A percentile compares a stretch with the other conserved stretches of the same genome.
Conservation (phyloP, 495 filamentous ascomycete species). For the Neurospora cerealis region DNA sequence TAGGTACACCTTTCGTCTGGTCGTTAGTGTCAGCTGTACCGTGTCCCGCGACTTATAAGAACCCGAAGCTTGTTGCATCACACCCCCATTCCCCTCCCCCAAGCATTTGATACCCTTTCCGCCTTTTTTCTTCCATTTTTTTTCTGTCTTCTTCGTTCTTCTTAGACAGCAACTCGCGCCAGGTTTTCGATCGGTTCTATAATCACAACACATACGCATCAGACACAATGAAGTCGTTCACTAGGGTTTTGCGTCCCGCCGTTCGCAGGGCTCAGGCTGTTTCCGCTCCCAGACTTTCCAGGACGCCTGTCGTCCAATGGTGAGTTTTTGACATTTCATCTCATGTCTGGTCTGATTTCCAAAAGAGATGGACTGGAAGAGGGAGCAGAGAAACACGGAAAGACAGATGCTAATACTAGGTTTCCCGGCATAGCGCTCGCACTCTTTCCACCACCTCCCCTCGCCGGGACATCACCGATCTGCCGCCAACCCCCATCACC, state of each 20-base stretch:
- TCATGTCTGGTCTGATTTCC: neutral
- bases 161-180: neutral
- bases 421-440: constrained; percentile 36
- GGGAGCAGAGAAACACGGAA: neutral
- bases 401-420: constrained; percentile 1
- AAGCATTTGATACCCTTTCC: neutral
- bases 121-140: neutral
- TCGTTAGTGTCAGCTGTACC: neutral
- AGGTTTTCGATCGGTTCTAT: neutral
- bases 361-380: neutral
- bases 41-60: neutral
- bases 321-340: constrained; percentile 7
- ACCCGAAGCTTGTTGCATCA: constrained; percentile 1
- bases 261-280: constrained; percentile 43
- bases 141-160: constrained; percentile 2
- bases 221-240: constrained; percentile 56
- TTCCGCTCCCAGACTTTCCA: constrained; percentile 20
- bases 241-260: constrained; percentile 57
- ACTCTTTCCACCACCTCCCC: constrained; percentile 60
- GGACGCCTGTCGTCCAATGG: constrained; percentile 14
- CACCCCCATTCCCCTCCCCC: neutral
- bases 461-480: constrained; percentile 48
- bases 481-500: constrained; percentile 86
- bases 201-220: neutral
- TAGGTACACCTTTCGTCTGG: neutral